Evolutionary conservation across 768 basidiomycete genomes (phyloP), one percentile per base, ranked within the genome.

Genomic region (Auricularia cornea): DNA sequence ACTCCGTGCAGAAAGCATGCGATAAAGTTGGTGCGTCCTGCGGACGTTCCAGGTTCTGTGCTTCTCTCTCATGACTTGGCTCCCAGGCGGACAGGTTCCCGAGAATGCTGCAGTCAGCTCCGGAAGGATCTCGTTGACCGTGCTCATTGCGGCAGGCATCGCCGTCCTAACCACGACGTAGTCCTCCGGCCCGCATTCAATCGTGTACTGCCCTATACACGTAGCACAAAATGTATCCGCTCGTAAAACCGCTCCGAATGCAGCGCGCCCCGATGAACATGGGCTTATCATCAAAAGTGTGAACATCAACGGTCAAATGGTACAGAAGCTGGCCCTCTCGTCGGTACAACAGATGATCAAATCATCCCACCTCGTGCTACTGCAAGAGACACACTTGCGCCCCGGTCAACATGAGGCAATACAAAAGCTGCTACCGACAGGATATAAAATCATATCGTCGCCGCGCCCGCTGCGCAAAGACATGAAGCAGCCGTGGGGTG

Each of bases 221-320:
- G n/a, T n/a, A n/a, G n/a, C n/a, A n/a, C n/a, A n/a, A n/a, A n/a
- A n/a, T n/a, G n/a, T n/a, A n/a, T n/a, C n/a, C n/a, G n/a, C n/a
- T n/a, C n/a, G n/a, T n/a, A n/a, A n/a, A 92, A 72, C 35, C 35
- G 35, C 35, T 8, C 35, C 35, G 14, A 35, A 35, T 65, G 68
- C 63, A 35, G 35, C 35, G 8, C 16, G 72, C 59, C 54, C 78
- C 41, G 10, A n/a, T 68, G 20, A 48, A 18, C 3, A 14, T 11
- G 44, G 44, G 12, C 5, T 48, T 48, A 48, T 23, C 20, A 23
- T 48, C 3, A 14, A 20, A 6, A 48, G 44, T 48, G 44, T 48
- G 44, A 48, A 48, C 44, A 48, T 48, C 20, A 20, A 20, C 6
- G 44, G 44, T 48, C 18, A 20, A 18, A 6, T 48, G 16, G 44